Base-by-base conservation (phyloP, 2,329 filamentous ascomycete genomes). In the Ambrosiella xylebori region DNA sequence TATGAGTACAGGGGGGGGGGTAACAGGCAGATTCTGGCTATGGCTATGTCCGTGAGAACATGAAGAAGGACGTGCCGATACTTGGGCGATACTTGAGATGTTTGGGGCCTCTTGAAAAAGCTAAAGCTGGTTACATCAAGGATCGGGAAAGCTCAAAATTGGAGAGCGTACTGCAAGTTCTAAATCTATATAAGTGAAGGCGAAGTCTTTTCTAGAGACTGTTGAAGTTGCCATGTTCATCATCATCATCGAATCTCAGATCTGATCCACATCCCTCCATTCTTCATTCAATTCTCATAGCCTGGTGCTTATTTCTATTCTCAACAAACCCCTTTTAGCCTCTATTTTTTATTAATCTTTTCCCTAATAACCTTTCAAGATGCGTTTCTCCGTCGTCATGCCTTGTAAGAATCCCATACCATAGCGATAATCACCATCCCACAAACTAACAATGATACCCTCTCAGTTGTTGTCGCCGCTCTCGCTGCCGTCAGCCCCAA, bases 401-500 rank as follows among this genome's bases (percentile, higher is more conserved):
- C 61, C 64, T 49, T 63, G 66, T 68, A 63, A 62, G 65, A 65
- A 13, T 2, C 11, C 2, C 37, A 38, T 6, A 15, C 37, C 7
- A 41, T 41, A 9, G 36, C 19, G 39, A 54, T 51, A 13, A 13
- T 15, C n/a, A 5, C 8, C 17, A 27, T 51, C 47, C 12, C 19
- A 35, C 7, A 15, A 7, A 12, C 37, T 36, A 56, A 53, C 45
- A 52, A 47, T 57, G 58, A 15, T 57, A 44, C 7, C 37, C 1
- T 15, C 2, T 27, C 37, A 64, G 64, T 64, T 27, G 63, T 62
- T 17, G 57, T 59, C 19, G 57, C 59, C 27, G 63, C 60, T 19
- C 38, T 64, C 9, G 63, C 62, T 12, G 61, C 63, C 50, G 62
- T 63, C 51, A 61, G 61, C 19, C 65, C 64, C 44, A 65, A 67